Evolutionary conservation across 169 alveolate species (phyloP).

Genomic region (Plasmodium chabaudi): DNA sequence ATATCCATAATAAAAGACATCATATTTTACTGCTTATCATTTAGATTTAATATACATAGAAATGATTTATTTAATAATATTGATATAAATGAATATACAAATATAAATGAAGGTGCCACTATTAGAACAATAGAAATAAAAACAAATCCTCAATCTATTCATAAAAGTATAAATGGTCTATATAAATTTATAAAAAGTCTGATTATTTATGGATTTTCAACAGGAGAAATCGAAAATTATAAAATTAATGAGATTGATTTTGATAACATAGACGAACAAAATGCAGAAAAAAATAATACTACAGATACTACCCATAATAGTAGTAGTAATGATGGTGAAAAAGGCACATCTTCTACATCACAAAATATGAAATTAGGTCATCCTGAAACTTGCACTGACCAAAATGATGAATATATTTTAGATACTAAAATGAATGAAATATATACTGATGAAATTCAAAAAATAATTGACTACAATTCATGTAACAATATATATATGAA

Average conservation of each 20-base stretch:
- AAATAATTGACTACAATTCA: constrained; percentile 68
- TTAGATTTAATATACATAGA: constrained; percentile 77
- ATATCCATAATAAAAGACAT: constrained; percentile 78
- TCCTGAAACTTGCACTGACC: constrained; percentile 4
- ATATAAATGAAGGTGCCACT: constrained; percentile 79
- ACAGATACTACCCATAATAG: not conserved
- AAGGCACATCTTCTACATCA: not conserved
- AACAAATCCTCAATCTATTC: constrained; percentile 35
- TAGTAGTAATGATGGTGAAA: not conserved
- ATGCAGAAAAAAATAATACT: not conserved
- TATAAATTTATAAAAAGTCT: constrained; percentile 59
- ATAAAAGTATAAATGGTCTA: constrained; percentile 26
- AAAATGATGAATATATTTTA: constrained; percentile 46
- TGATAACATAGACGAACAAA: constrained; percentile 23
- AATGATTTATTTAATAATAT: constrained; percentile 74
- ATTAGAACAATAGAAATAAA: constrained; percentile 65
- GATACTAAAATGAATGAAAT: constrained; percentile 67
- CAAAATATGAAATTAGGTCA: constrained; percentile 55
- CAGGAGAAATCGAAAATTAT: constrained; percentile 51
- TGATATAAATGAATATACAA: constrained; percentile 77
- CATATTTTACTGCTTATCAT: constrained; percentile 79
- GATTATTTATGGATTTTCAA: constrained; percentile 34
- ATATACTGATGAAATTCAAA: constrained; percentile 69
- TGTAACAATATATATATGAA: constrained; percentile 54
- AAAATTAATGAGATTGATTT: constrained; percentile 39